phyloP scores from a whole-genome alignment of 352 stramenopile species.

The Peronospora belbahrii region DNA sequence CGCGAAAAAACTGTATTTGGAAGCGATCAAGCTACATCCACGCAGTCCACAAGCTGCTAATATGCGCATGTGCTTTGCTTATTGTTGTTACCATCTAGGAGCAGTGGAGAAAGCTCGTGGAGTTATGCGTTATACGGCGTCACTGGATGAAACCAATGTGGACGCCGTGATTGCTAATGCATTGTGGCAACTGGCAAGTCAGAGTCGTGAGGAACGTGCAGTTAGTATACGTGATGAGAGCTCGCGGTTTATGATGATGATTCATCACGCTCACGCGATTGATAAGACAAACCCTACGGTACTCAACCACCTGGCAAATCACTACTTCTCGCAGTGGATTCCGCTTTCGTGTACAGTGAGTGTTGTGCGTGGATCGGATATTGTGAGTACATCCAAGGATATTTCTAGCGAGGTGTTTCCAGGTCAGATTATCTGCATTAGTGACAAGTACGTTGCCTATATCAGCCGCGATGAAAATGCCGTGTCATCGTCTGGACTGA shows the following conservation, averaged over 20 bases:
- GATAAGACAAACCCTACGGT: constrained; percentile 87
- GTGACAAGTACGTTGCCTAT: constrained; percentile 87
- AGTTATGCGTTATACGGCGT: constrained; percentile 81
- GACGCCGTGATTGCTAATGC: constrained; percentile 91
- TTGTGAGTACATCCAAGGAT: constrained; percentile 83
- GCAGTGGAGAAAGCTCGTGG: constrained; percentile 80
- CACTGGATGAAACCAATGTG: constrained; percentile 88
- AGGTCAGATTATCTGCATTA: constrained; percentile 91
- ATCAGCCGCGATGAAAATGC: constrained; percentile 61
- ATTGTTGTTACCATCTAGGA: constrained; percentile 93
- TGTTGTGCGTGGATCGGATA: constrained; percentile 76
- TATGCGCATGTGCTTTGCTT: constrained; percentile 93
- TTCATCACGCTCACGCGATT: constrained; percentile 86
- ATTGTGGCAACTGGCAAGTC: constrained; percentile 86
- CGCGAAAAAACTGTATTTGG: constrained; percentile 90
- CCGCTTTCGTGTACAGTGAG: constrained; percentile 82
- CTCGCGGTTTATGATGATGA: constrained; percentile 87
- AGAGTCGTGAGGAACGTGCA: constrained; percentile 62
- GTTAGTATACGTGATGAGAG: constrained; percentile 81
- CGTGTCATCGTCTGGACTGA: constrained; percentile 55
- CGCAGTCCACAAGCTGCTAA: constrained; percentile 82
- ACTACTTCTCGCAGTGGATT: constrained; percentile 97
- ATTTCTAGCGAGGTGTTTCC: constrained; percentile 82
- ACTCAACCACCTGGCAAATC: constrained; percentile 96
- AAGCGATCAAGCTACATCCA: constrained; percentile 92